Evolutionary conservation across 2,329 filamentous ascomycete genomes (phyloP).

Genomic region (Hypoxylon rubiginosum): DNA sequence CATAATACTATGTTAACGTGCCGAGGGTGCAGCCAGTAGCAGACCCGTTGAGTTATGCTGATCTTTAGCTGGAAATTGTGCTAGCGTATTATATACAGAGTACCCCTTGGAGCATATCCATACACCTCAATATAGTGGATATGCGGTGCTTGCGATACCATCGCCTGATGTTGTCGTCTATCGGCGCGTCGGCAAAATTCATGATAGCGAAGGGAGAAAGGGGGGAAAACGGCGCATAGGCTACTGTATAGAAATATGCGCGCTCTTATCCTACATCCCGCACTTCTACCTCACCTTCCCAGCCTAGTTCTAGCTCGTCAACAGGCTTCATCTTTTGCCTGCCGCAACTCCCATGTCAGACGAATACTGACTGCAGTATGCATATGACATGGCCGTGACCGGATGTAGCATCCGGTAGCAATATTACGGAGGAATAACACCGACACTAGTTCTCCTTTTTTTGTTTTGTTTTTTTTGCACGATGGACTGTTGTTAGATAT

Average conservation of each 20-base stretch:
- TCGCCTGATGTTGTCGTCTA: not conserved
- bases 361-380: slow-evolving; percentile 1
- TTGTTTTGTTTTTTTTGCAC: too few relatives aligned
- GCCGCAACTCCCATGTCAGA: not conserved
- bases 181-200: slow-evolving; percentile 9
- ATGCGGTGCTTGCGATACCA: not conserved
- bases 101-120: not conserved
- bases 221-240: not conserved
- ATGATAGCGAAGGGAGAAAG: not conserved
- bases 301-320: not conserved
- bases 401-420: slow-evolving; percentile 1
- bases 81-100: not conserved
- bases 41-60: not conserved
- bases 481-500: not conserved
- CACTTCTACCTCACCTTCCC: not conserved
- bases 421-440: not conserved
- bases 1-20: not conserved
- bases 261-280: not conserved
- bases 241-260: not conserved
- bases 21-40: not conserved
- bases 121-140: not conserved
- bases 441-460: not conserved
- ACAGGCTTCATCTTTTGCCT: not conserved
- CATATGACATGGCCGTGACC: not conserved
- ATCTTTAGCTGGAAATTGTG: not conserved